A percentile compares a stretch with the other conserved stretches of the same genome.
Conservation (phyloP, 768 basidiomycete species). For the Boletus eberwhitei region DNA sequence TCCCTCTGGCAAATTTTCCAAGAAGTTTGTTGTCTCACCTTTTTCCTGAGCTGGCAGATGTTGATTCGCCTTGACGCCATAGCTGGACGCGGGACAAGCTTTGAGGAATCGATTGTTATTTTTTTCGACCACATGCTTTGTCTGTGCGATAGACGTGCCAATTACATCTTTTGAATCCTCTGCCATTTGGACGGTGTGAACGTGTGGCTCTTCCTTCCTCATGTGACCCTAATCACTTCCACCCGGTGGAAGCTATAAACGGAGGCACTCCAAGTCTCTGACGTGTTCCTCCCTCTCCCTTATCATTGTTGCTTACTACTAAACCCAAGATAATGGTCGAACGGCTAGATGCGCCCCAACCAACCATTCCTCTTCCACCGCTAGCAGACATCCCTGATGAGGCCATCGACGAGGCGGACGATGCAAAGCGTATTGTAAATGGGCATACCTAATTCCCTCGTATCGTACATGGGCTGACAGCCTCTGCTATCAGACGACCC, state of each 20-base stretch:
- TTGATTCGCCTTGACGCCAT: conserved; percentile 3
- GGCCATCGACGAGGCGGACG: conserved; percentile 37
- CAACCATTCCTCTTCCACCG: conserved; percentile 37
- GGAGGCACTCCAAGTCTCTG: background rate
- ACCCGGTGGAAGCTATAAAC: background rate
- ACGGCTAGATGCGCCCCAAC: conserved; percentile 40
- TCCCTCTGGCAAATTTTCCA: conserved; percentile 72
- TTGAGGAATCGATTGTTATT: conserved; percentile 31
- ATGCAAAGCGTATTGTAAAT: conserved; percentile 35
- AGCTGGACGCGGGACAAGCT: conserved; percentile 80
- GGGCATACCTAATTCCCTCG: background rate
- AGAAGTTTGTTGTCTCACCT: conserved; percentile 39
- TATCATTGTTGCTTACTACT: background rate
- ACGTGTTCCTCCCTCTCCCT: background rate
- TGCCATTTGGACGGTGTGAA: conserved; percentile 1
- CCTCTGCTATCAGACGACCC: conserved; percentile 22
- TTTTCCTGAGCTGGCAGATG: background rate
- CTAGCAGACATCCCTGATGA: conserved; percentile 41
- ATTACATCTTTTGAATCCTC: conserved; percentile 12
- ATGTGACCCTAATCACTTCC: conserved; percentile 1
- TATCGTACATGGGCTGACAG: conserved; percentile 5
- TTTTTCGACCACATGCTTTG: background rate
- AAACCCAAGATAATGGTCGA: conserved; percentile 35
- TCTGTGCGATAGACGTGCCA: conserved; percentile 22
- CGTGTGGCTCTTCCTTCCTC: background rate